Conservation (phyloP, 2,329 filamentous ascomycete genomes). For the Aspergillus awamori region DNA sequence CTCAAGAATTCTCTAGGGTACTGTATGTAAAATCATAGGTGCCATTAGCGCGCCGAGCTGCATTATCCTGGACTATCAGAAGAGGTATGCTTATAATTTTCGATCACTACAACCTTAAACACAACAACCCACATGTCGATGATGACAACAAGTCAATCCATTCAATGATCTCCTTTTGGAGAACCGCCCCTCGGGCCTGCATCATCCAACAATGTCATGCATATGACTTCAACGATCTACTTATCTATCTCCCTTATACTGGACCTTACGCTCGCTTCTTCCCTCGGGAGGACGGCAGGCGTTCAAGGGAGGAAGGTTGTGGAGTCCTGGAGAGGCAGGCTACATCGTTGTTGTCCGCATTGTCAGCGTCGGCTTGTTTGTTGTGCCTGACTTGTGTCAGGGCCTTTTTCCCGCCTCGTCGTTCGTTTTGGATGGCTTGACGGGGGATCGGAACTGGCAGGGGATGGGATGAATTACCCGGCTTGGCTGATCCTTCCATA, state of each 20-base stretch:
- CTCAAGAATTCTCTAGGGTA: conserved; percentile 16
- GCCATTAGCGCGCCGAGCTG: not conserved
- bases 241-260: conserved; percentile 47
- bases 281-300: conserved; percentile 13
- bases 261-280: conserved; percentile 38
- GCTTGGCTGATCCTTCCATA: conserved; percentile 40
- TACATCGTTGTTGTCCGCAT: conserved; percentile 27
- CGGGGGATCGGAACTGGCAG: conserved; percentile 35
- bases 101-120: conserved; percentile 13
- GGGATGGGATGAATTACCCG: conserved; percentile 49
- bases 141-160: conserved; percentile 67
- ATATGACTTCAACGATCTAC: conserved; percentile 29
- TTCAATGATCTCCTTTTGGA: conserved; percentile 56
- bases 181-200: conserved; percentile 43
- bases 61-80: conserved; percentile 1
- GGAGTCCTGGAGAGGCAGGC: conserved; percentile 37
- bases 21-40: not conserved
- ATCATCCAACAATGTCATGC: conserved; percentile 22
- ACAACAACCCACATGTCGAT: conserved; percentile 37
- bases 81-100: conserved; percentile 31
- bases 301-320: conserved; percentile 49
- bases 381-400: conserved; percentile 42
- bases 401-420: conserved; percentile 29
- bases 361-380: conserved; percentile 25
- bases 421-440: conserved; percentile 44